Base-by-base conservation (phyloP, 768 basidiomycete genomes). In the Vararia minispora region DNA sequence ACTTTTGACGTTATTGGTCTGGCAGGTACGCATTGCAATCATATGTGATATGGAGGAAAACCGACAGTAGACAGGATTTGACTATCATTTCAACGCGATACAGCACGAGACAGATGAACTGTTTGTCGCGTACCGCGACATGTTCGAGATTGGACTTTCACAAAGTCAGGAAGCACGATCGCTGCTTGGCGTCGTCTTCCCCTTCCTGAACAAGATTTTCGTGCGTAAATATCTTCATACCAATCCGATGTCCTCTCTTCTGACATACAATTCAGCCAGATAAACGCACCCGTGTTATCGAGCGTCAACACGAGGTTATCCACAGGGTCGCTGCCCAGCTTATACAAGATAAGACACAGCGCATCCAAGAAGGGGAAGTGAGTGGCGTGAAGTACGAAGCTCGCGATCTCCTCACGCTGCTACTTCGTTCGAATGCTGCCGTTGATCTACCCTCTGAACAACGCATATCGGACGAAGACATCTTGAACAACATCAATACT, bases 1-100 rank as follows among this genome's bases (percentile, higher is more conserved):
- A 88, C 88, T 0, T 82, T 94, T 50, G 89, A 92, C 55, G 79
- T 92, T 29, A 87, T 92, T 49, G 90, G 88, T 2, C 57, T 84
- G n/a, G 85, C 88, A 29, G 84, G 83, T 84, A 38, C 29, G 61
- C 54, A 10, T 25, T 41, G 37, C 24, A 16, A 13, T 30, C 18
- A 29, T 39, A 21, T 16, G 17, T 20, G 3, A 47, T 26, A 22
- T 40, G n/a, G n/a, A n/a, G n/a, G n/a, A n/a, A 23, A 28, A 17
- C 25, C 6, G 10, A 27, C 13, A 22, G 5, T 35, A 9, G 32
- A 5, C 37, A 86, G 84, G 82, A 3, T 94, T 91, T 53, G 82
- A 77, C 46, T 91, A 91, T 49, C 65, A 79, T 40, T 89, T 94
- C 62, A 76, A 82, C 44, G 76, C 88, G 1, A 79, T 91, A 24